Evolutionary conservation across 2,329 filamentous ascomycete genomes (phyloP), one percentile per base, ranked within the genome.

Genomic region (Colletotrichum lentis): DNA sequence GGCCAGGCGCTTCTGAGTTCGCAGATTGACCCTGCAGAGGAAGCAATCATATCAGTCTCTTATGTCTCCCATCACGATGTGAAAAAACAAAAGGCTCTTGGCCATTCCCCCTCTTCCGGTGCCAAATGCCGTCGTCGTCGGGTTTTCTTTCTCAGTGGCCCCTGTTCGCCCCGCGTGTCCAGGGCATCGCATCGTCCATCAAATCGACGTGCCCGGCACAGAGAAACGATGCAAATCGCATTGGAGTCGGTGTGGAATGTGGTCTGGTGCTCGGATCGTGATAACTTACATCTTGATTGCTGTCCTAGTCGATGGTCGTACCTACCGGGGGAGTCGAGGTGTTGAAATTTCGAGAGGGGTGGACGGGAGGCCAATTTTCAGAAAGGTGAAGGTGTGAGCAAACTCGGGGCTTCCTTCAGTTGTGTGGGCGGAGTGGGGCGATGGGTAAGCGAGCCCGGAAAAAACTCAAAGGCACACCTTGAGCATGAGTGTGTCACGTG

Each of bases 1-100:
- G 84, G 96, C 96, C 81, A 99, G 94, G 88, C 96, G 95, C 92
- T 99, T 99, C 91, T 99, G 96, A 85, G 96, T 98, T 85, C 91
- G 91, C 86, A 99, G 92, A 85, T 98, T 98, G 92, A 97, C 94
- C 96, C 96, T 99, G 83, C 61, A 70, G 24, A 62, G 54, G 53
- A 64, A 69, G 59, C 62, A 49, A 37, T n/a, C 71, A 72, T 65
- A 73, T 70, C 66, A 70, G 69, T 62, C 16, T 62, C 31, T 55
- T 44, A 55, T 52, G 59, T 56, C 16, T 43, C 46, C n/a, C 18
- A 44, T 54, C 35, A 39, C 46, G 24, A 22, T 5, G 37, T 31
- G 18, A 22, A 53, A 35, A 54, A 43, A 39, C 57, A 53, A 20
- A n/a, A 7, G 18, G 31, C 27, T 18, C 20, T 37, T 35, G 50